Base-by-base conservation (phyloP, 192 early-diverging fungal species). In the Coemansia sp. region DNA sequence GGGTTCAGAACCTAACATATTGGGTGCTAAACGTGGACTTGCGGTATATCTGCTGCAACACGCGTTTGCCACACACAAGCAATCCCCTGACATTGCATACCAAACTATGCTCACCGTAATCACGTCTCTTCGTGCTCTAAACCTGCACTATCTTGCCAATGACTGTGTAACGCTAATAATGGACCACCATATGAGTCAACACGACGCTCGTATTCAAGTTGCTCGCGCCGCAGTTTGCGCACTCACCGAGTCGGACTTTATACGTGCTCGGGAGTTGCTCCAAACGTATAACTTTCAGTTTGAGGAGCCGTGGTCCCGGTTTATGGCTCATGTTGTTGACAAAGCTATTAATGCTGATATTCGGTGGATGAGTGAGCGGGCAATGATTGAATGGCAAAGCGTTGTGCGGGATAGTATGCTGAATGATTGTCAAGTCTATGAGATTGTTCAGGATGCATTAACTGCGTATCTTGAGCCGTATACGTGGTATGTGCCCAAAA, bases 151-250 rank as follows among this genome's bases (percentile, higher is more conserved):
- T 50, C 56, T 70, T 60, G 67, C 54, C 4, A 48, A 53, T 38
- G 76, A 67, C n/a, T 73, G 76, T 17, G 71, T 71, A 1, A 31
- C 20, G 21, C 47, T 73, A n/a, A 24, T 79, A 3, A 64, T 70
- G 23, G 54, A 63, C 37, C 42, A 64, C n/a, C 76, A 79, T 36
- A 55, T 61, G 28, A n/a, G 38, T 7, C 60, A 73, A 53, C 49
- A 38, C 0, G 67, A 23, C 14, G 64, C 71, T 3, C 48, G 36
- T 1, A 34, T 42, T 1, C 42, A 44, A 1, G 54, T 79, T 11
- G 76, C 71, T 18, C 14, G 31, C 1, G 60, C 71, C 0, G 58
- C 65, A 10, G 23, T 49, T 2, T 52, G 34, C 15, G 70, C 76
- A 6, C 48, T 79, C 1, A 25, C 28, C 17, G 25, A 42, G 10